Evolutionary conservation across 2,329 filamentous ascomycete species (phyloP).

Genomic region (Fusarium metavorans): DNA sequence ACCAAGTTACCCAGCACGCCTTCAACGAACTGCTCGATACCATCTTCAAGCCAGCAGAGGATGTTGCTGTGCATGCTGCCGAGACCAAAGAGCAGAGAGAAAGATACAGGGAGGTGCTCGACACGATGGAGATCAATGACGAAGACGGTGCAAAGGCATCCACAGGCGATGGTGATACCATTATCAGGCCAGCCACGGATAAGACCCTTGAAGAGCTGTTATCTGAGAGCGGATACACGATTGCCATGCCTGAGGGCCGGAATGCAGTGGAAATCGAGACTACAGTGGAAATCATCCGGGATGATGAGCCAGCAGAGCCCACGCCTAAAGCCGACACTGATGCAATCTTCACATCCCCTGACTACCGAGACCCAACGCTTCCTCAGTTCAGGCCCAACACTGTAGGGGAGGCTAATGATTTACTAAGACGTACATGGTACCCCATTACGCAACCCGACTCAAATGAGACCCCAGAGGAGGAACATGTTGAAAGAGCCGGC

Average conservation of each 20-base stretch:
- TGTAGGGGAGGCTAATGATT: constrained; percentile 35
- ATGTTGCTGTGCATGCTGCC: constrained; percentile 76
- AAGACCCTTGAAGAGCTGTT: constrained; percentile 55
- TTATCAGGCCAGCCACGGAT: constrained; percentile 31
- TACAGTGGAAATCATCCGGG: constrained; percentile 39
- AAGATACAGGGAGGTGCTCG: constrained; percentile 63
- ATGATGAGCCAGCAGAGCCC: constrained; percentile 34
- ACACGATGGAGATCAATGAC: constrained; percentile 51
- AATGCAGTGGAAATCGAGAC: constrained; percentile 51
- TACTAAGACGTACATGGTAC: constrained; percentile 32
- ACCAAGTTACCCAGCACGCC: constrained; percentile 88
- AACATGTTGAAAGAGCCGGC: constrained; percentile 9
- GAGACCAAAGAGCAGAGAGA: constrained; percentile 72
- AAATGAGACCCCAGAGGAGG: not conserved
- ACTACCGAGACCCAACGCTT: constrained; percentile 70
- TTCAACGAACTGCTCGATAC: constrained; percentile 93
- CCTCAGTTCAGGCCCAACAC: constrained; percentile 76
- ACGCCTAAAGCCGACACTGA: constrained; percentile 32
- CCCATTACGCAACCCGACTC: constrained; percentile 32
- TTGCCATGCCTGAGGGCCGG: constrained; percentile 49
- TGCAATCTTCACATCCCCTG: constrained; percentile 5
- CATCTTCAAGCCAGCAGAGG: constrained; percentile 85
- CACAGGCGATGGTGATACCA: constrained; percentile 12
- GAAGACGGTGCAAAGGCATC: constrained; percentile 42
- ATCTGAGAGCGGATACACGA: constrained; percentile 57